phyloP scores from a whole-genome alignment of 2,329 filamentous ascomycete species.

The Sclerotinia glacialis region DNA sequence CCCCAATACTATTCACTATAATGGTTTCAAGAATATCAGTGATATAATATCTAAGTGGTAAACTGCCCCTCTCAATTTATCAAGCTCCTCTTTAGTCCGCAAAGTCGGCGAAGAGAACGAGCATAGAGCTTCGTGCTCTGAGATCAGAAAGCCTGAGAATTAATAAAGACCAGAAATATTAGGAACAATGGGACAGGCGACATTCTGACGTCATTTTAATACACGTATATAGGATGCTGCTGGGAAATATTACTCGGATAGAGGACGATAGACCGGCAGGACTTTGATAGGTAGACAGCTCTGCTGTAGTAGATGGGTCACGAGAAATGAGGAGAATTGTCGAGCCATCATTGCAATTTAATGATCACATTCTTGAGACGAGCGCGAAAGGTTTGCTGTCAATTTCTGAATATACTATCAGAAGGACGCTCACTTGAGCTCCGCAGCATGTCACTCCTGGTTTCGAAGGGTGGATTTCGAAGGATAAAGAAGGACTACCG shows the following conservation, averaged over 20 bases:
- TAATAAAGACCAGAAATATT: no score
- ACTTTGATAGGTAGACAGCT: no score
- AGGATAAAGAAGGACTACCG: not conserved
- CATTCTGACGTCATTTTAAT: no score
- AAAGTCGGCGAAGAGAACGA: not conserved
- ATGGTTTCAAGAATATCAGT: not conserved
- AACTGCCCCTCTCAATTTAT: not conserved
- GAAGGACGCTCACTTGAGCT: not conserved
- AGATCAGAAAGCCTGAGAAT: no score
- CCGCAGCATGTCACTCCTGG: accelerated
- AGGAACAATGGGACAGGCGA: no score
- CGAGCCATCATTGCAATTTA: not conserved
- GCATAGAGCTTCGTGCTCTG: not conserved
- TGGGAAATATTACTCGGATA: not conserved
- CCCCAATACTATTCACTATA: not conserved
- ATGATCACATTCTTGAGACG: accelerated
- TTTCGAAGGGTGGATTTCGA: not conserved
- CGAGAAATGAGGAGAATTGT: not conserved
- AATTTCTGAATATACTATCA: not conserved
- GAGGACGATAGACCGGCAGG: not conserved
- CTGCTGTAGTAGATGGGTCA: no score
- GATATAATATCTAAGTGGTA: not conserved
- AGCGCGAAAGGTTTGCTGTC: not conserved
- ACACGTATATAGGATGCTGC: no score
- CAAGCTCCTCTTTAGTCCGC: not conserved